Conservation (phyloP, 2,329 filamentous ascomycete genomes). For the Myriosclerotinia curreyana region DNA sequence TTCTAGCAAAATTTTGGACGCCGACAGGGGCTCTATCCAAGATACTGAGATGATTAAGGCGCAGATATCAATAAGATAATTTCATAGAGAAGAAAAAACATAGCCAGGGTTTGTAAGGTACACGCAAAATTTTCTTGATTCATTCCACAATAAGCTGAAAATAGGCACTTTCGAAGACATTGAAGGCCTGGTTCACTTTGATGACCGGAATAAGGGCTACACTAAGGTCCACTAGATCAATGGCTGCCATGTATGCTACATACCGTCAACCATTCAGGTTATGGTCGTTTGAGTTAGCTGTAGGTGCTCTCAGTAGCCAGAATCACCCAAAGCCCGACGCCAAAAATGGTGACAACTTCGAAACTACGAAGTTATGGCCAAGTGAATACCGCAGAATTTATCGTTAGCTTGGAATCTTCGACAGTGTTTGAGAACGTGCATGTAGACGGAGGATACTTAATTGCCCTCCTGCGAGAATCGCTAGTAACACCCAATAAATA, state of each 20-base stretch:
- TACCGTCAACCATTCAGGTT: neutral
- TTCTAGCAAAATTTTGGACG: constrained; percentile 51
- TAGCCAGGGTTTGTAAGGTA: neutral
- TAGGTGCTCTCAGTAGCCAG: neutral
- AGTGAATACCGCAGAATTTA: constrained; percentile 53
- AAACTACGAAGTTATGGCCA: constrained; percentile 66
- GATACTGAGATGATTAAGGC: constrained; percentile 45
- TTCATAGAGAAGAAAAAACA: neutral
- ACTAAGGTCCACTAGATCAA: constrained; percentile 30
- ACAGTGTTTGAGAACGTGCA: constrained; percentile 59
- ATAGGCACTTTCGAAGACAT: constrained; percentile 32
- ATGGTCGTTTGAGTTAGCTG: neutral
- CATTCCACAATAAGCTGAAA: constrained; percentile 30
- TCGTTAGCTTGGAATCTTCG: constrained; percentile 52
- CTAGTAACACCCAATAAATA: neutral
- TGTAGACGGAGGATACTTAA: constrained; percentile 58
- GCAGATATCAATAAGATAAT: neutral
- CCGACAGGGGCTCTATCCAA: constrained; percentile 48
- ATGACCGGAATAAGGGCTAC: constrained; percentile 45
- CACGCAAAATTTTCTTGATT: constrained; percentile 34
- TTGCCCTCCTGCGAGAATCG: constrained; percentile 47
- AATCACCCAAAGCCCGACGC: constrained; percentile 43
- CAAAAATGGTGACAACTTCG: constrained; percentile 60
- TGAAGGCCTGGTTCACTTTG: constrained; percentile 41
- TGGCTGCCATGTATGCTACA: neutral